Base-by-base conservation (phyloP, 2,329 filamentous ascomycete genomes). In the Leptographium radiaticola region DNA sequence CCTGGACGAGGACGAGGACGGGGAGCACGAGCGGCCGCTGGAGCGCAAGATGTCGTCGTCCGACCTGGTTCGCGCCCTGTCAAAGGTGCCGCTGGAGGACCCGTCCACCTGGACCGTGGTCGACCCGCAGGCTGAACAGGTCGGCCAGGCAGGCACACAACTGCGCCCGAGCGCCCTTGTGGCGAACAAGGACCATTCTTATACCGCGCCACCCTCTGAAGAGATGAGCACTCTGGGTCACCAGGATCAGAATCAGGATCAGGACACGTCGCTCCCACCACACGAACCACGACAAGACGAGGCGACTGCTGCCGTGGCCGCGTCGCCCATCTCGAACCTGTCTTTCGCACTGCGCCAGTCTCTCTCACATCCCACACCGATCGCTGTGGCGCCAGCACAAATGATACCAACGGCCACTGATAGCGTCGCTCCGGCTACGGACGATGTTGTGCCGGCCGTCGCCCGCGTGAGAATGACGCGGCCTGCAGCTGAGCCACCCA, bases 21-120 rank as follows among this genome's bases (percentile, higher is more conserved):
- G 58, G 25, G n/a, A 53, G 12, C 62, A 65, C 6, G 68, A 56
- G 59, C 65, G 61, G 60, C 69, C 64, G 13, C 62, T 62, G 42
- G 57, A 64, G 0, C 66, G 61, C 55, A 68, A 65, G 49, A 63
- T 69, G 9, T 69, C 67, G 3, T 68, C 67, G 4, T 68, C 67
- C 13, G 66, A 69, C 53, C 65, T 63, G n/a, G 55, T 69, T 38
- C 66, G 65, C 43, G 65, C 62, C 2, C 61, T 69, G 10, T 65
- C 66, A n/a, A 65, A 66, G 40, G 63, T 61, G 42, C 66, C 67
- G 6, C 52, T 68, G 13, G 67, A 69, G 43, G 66, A 66, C 25
- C 65, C 64, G 20, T 61, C 62, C 8, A 60, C 56, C 16, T 68
- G 67, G 67, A 68, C 65, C 6, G 62, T 65, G 2, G 66, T 68